Percentiles rank a stretch among this genome's conserved stretches.
Conservation (phyloP, 371 early-diverging fungal species). For the Choanephora cucurbitarum region DNA sequence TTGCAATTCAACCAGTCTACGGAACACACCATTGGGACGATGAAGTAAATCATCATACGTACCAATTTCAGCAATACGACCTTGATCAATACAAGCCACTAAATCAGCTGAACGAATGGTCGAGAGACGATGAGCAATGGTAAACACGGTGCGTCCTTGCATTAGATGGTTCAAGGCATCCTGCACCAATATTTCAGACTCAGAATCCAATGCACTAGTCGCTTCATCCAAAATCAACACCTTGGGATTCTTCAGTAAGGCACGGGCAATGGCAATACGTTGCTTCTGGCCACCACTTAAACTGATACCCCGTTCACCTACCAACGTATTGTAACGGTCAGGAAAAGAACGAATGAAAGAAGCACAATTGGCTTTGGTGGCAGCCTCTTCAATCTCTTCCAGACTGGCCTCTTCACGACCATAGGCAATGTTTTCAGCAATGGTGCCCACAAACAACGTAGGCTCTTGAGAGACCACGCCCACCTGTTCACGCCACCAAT, state of each 20-base stretch:
- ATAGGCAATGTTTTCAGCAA: constrained; percentile 79
- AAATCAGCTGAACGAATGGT: constrained; percentile 69
- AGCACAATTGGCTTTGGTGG: constrained; percentile 65
- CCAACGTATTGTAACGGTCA: constrained; percentile 65
- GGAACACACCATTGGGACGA: constrained; percentile 58
- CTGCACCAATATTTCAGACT: constrained; percentile 63
- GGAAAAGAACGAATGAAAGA: constrained; percentile 66
- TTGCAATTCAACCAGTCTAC: constrained; percentile 47
- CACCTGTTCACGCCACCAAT: constrained; percentile 61
- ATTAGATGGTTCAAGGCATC: constrained; percentile 60
- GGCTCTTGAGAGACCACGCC: constrained; percentile 86
- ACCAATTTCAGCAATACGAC: constrained; percentile 61
- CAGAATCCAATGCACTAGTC: constrained; percentile 79
- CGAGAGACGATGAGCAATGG: constrained; percentile 74
- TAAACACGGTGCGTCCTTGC: constrained; percentile 66
- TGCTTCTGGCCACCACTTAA: constrained; percentile 89
- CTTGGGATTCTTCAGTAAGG: constrained; percentile 70
- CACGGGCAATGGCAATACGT: constrained; percentile 73
- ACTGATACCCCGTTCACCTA: constrained; percentile 72
- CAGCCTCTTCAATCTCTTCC: constrained; percentile 62
- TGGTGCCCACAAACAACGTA: constrained; percentile 77
- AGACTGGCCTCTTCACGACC: constrained; percentile 58
- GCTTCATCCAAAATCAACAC: constrained; percentile 89
- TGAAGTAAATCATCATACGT: constrained; percentile 56
- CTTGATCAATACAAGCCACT: constrained; percentile 65